A percentile compares a stretch with the other conserved stretches of the same genome.
phyloP scores from a whole-genome alignment of 306 rosid genomes.

The Styphnolobium japonicum region DNA sequence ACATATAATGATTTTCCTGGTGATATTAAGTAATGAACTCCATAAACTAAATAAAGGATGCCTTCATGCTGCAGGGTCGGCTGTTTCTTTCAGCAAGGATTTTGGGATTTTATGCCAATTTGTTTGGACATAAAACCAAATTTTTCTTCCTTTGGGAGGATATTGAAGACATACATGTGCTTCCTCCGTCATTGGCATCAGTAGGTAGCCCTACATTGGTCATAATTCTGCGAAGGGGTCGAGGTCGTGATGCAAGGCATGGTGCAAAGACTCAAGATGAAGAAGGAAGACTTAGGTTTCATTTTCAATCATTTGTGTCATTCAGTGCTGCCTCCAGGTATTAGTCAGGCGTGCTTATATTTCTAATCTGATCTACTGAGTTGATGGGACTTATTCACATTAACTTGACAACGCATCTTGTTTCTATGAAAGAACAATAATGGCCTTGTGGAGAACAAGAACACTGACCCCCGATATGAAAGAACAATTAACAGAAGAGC shows the following conservation, averaged over 20 bases:
- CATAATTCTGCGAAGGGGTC: conserved; percentile 58
- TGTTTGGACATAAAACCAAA: conserved; percentile 87
- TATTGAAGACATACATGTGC: conserved; percentile 69
- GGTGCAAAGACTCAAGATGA: conserved; percentile 85
- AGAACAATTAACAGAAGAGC: conserved; percentile 49
- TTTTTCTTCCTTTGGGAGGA: conserved; percentile 96
- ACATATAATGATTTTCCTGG: not conserved
- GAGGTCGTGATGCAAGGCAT: conserved; percentile 79
- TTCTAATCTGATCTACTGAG: not conserved
- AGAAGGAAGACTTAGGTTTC: conserved; percentile 83
- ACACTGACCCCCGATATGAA: conserved; percentile 47
- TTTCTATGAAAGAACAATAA: conserved; percentile 57
- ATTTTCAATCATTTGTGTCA: conserved; percentile 81
- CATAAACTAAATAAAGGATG: conserved; percentile 14
- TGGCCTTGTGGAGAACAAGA: conserved; percentile 84
- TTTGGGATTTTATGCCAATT: conserved; percentile 72
- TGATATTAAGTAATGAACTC: not conserved
- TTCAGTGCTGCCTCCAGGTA: conserved; percentile 76
- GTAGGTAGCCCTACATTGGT: conserved; percentile 77
- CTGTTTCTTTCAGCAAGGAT: conserved; percentile 80
- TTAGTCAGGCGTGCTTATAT: not conserved
- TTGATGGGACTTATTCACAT: not conserved
- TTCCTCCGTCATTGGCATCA: conserved; percentile 72
- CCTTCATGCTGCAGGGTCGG: conserved; percentile 63
- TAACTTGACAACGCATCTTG: conserved; percentile 8